Conservation (phyloP, 257 asterid species). For the Fraxinus anomala region DNA sequence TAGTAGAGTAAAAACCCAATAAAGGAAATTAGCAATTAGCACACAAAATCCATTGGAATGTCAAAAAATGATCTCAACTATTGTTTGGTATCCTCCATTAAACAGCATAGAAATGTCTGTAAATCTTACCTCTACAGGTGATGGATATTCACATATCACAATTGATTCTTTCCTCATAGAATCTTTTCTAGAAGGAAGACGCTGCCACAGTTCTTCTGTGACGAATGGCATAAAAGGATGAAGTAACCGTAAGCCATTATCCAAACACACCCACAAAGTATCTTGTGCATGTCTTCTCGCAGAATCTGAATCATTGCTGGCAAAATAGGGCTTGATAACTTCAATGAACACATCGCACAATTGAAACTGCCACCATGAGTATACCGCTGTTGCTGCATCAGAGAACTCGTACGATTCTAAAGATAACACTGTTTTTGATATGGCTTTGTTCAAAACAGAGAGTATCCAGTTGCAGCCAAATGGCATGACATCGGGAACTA, state of each 20-base stretch:
- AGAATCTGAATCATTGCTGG: constrained; percentile 50
- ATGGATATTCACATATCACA: constrained; percentile 81
- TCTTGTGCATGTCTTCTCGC: constrained; percentile 73
- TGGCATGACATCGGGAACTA: constrained; percentile 64
- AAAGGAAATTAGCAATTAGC: background rate
- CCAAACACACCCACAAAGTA: constrained; percentile 89
- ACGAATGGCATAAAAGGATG: constrained; percentile 98
- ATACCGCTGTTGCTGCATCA: constrained; percentile 85
- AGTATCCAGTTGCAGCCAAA: constrained; percentile 97
- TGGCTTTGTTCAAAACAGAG: constrained; percentile 82
- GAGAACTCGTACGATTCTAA: constrained; percentile 84
- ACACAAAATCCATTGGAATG: background rate
- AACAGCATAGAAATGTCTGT: background rate
- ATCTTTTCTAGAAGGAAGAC: constrained; percentile 71
- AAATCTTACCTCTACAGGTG: constrained; percentile 62
- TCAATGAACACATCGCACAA: constrained; percentile 94
- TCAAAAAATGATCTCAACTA: background rate
- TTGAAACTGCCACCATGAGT: constrained; percentile 91
- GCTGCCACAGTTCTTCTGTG: constrained; percentile 97
- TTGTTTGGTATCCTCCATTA: background rate
- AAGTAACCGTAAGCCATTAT: constrained; percentile 77
- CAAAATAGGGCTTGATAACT: constrained; percentile 86
- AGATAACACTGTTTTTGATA: constrained; percentile 61
- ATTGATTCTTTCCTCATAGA: constrained; percentile 73
- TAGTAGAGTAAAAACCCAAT: background rate